Base-by-base conservation (phyloP, 2,329 filamentous ascomycete species). In the Alternaria ethzedia region DNA sequence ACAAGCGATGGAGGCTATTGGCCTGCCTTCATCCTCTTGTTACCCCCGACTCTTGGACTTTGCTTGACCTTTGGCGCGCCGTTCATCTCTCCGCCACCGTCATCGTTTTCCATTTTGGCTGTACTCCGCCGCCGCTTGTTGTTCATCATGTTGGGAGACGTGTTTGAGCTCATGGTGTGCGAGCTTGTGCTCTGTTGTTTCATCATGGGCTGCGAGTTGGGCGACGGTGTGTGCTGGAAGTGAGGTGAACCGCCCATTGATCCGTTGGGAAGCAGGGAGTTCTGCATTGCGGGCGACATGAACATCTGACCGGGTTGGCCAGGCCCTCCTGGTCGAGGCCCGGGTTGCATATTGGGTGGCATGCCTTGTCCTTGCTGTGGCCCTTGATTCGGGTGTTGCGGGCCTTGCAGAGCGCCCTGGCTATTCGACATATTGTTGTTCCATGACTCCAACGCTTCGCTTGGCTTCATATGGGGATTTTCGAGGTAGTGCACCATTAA, bases 121-220 rank as follows among this genome's bases (percentile, higher is more conserved):
- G 85, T 85, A 76, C 88, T 89, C 63, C 88, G 82, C 63, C 88
- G 84, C 62, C 86, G 82, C 78, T 90, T 90, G 71, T 84, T 84
- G 69, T 81, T 85, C 46, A 88, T 85, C 46, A 88, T 84, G 69
- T 87, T 89, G 3, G 88, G 88, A 68, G 88, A 90, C 6, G 88
- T 89, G 68, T 87, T 89, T 30, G 87, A 86, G 70, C 86, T 89
- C 9, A 85, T 82, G 4, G 82, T 84, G 67, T 80, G 80, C 17
- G 78, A 86, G 75, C 83, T 87, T 66, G 87, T 86, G 72, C 81
- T 87, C 74, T 84, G 85, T 71, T 88, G 86, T 50, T 85, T 83
- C 54, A 86, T 81, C 86, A 90, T 88, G 23, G 69, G 83, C 68
- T 83, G 80, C 10, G 79, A 80, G 44, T 81, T 81, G 20, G 83